Evolutionary conservation across 179 eudicot genomes (phyloP), one percentile per base, ranked within the genome.

Genomic region (Silene noctiflora): DNA sequence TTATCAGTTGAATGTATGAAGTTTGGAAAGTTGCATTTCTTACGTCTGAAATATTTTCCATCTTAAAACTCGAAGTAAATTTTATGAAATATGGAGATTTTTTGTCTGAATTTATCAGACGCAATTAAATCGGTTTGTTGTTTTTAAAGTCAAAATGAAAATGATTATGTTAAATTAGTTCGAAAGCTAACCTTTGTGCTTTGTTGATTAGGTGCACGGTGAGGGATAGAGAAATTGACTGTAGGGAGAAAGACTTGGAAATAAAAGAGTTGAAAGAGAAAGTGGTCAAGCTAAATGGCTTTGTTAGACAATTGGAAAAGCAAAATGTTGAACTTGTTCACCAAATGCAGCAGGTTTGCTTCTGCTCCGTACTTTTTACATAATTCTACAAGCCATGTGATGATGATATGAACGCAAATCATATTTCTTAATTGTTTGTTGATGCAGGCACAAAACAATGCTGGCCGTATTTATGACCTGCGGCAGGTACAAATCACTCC

Each of bases 191-290:
- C 10, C 4, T 51, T 35, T 55, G 25, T 76, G 35, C 29, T 68
- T 73, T 79, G 44, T 9, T 20, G 39, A 53, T 35, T 64, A 96
- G 99, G 86, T 96, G 99, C 78, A 83, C 83, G 82, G 84, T 85
- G 60, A 83, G 93, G 59, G 99, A 89, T 80, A 88, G 84, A 71
- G 99, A 96, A 84, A 87, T 90, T 51, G 87, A 82, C 56, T 85
- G 92, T 75, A 88, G 96, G 78, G 99, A 96, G 84, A 93, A 88
- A 71, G 98, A 91, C 77, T 80, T 87, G 2, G 97, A 87, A 85
- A 91, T 91, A 62, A 90, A 86, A 75, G 96, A 90, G 13, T 67
- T 96, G 84, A 93, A 96, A 83, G 98, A 88, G 79, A 96, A 93
- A 75, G 83, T 96, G 0, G 90, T 96, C 33, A 85, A 82, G 69